Conservation (phyloP, 106 monocot genomes). For the Acorus gramineus region DNA sequence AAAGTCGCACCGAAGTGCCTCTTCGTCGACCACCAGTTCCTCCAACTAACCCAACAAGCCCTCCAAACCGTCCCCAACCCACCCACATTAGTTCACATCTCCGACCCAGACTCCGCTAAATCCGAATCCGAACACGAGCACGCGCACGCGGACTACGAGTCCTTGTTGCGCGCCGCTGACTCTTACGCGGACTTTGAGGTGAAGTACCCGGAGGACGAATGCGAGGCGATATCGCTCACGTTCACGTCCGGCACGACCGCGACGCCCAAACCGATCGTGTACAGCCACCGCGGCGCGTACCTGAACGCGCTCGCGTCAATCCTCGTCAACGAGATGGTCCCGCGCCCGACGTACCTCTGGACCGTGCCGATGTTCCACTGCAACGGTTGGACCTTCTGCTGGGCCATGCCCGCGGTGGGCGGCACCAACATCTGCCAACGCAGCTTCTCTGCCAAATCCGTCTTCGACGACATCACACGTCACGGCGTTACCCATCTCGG, state of each 20-base stretch:
- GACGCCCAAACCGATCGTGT: conserved; percentile 27
- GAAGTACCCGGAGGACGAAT: conserved; percentile 21
- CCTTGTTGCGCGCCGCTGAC: neutral
- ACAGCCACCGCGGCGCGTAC: conserved; percentile 30
- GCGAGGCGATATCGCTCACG: conserved; percentile 23
- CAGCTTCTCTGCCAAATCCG: conserved; percentile 7
- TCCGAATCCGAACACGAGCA: too few species aligned
- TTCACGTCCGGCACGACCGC: conserved; percentile 39
- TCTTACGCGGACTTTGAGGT: conserved; percentile 3
- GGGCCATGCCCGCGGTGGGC: conserved; percentile 26
- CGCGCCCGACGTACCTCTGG: conserved; percentile 24
- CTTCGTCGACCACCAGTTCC: conserved; percentile 17
- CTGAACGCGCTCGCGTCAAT: conserved; percentile 14
- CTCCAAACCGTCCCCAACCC: neutral
- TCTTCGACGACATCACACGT: conserved; percentile 13
- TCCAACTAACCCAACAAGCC: conserved; percentile 10
- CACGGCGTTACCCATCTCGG: conserved; percentile 28
- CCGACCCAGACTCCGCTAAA: conserved; percentile 1
- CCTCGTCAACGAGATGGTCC: conserved; percentile 6
- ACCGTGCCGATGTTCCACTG: conserved; percentile 36
- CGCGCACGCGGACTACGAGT: conserved; percentile 10
- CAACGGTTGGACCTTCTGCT: conserved; percentile 26
- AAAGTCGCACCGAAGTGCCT: conserved; percentile 12
- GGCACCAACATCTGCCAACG: conserved; percentile 28
- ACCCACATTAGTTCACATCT: conserved; percentile 12